Percentiles rank a stretch among this genome's conserved stretches.
phyloP scores from a whole-genome alignment of 1,284 basidiomycete genomes.

The Heterobasidion occidentale region DNA sequence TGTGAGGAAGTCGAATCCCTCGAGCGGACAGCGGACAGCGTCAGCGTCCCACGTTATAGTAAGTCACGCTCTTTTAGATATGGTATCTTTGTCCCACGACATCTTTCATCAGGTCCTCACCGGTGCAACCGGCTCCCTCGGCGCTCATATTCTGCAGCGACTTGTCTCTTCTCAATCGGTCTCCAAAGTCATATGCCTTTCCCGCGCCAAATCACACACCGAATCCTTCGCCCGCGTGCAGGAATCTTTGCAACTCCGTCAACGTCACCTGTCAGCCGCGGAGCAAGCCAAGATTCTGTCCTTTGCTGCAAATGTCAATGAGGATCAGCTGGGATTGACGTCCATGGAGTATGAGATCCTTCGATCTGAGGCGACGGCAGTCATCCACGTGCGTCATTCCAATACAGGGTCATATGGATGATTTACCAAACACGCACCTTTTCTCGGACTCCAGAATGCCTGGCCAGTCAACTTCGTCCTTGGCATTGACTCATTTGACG shows the following conservation, averaged over 20 bases:
- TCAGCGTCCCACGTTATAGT: neutral
- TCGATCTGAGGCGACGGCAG: conserved; percentile 26
- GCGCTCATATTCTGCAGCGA: conserved; percentile 47
- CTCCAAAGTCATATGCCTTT: conserved; percentile 41
- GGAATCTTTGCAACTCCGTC: conserved; percentile 24
- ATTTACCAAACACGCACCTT: neutral
- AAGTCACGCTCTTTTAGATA: no score
- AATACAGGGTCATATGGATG: neutral
- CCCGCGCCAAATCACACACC: conserved; percentile 33
- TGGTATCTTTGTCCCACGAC: no score
- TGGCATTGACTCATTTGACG: conserved; percentile 38
- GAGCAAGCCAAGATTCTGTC: neutral
- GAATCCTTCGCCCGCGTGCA: conserved; percentile 28
- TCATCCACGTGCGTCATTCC: conserved; percentile 37
- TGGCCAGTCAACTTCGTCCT: conserved; percentile 43
- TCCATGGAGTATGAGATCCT: conserved; percentile 16
- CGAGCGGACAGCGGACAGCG: neutral
- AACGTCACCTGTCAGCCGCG: neutral
- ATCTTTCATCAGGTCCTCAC: conserved; percentile 32
- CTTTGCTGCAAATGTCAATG: neutral
- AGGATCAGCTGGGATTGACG: neutral
- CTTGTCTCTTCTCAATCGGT: conserved; percentile 30
- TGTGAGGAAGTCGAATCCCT: neutral
- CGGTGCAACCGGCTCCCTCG: conserved; percentile 55
- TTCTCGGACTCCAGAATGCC: conserved; percentile 24